These are phyloP conservation scores for Paspalum vaginatum DNA, from an alignment of 176 grass and related monocot genomes.

Conservation along the genomic window DNA sequence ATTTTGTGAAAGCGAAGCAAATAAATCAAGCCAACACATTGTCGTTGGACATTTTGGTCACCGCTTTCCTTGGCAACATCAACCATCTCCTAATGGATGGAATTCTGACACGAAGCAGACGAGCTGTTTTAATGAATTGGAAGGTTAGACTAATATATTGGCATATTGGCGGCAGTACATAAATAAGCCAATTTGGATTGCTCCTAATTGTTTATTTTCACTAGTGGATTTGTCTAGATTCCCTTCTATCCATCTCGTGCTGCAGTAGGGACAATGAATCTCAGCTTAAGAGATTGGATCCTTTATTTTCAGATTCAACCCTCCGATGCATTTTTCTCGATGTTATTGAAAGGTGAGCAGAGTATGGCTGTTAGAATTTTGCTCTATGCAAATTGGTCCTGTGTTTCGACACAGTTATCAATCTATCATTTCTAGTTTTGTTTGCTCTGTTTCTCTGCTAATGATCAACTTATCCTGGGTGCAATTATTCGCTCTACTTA, in stretches of 20 bases:
- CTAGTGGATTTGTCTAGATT: constrained; percentile 90
- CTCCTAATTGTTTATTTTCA: constrained; percentile 51
- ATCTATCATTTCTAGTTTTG: constrained; percentile 6
- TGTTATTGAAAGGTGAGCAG: constrained; percentile 76
- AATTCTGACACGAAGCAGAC: constrained; percentile 80
- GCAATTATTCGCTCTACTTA: neutral
- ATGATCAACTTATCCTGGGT: constrained; percentile 20
- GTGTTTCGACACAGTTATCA: constrained; percentile 9
- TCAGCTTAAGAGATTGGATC: constrained; percentile 29
- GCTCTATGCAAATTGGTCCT: constrained; percentile 13
- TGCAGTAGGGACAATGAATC: constrained; percentile 41
- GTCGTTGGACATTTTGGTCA: constrained; percentile 64
- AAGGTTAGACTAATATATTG: constrained; percentile 58
- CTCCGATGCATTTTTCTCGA: constrained; percentile 72
- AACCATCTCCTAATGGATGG: constrained; percentile 77
- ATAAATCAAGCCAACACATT: constrained; percentile 34
- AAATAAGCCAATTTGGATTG: neutral
- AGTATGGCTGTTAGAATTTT: neutral
- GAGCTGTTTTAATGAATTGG: constrained; percentile 90
- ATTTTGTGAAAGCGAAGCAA: constrained; percentile 44
- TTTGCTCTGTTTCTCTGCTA: constrained; percentile 26
- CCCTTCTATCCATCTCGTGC: constrained; percentile 64
- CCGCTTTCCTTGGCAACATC: constrained; percentile 66
- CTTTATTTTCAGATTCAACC: constrained; percentile 70
- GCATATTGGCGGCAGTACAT: neutral